These are phyloP conservation scores for Fomitopsis palustris DNA, from an alignment of 1,284 basidiomycete genomes.

Conservation along the genomic window DNA sequence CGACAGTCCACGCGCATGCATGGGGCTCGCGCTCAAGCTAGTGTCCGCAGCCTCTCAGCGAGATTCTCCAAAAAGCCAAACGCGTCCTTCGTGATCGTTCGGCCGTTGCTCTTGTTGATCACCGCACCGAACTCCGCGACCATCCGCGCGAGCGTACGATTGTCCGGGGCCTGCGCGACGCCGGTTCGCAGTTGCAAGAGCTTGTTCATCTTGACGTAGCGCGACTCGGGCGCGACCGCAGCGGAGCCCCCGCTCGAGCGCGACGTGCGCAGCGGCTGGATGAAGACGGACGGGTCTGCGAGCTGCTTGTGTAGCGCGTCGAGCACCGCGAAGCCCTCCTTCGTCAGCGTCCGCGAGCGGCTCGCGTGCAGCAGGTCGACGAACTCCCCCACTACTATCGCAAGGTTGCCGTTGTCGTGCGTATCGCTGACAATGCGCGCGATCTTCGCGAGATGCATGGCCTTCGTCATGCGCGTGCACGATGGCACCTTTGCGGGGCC, in stretches of 20 bases:
- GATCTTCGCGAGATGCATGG: slow-evolving; percentile 46
- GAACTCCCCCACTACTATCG: slow-evolving; percentile 54
- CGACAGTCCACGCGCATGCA: background rate
- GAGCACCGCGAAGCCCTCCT: slow-evolving; percentile 66
- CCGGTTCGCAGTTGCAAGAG: slow-evolving; percentile 52
- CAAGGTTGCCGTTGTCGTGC: slow-evolving; percentile 49
- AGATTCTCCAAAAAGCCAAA: slow-evolving; percentile 65
- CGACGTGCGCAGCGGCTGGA: slow-evolving; percentile 47
- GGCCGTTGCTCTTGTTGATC: slow-evolving; percentile 59
- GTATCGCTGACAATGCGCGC: slow-evolving; percentile 40
- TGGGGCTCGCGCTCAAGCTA: slow-evolving; percentile 5
- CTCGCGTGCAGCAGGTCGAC: slow-evolving; percentile 54
- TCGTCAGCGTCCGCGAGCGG: slow-evolving; percentile 61
- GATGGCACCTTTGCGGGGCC: slow-evolving; percentile 25
- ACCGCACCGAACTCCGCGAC: slow-evolving; percentile 64
- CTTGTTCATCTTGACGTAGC: slow-evolving; percentile 49
- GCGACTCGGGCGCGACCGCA: slow-evolving; percentile 35
- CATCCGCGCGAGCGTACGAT: slow-evolving; percentile 55
- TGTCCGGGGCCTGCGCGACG: slow-evolving; percentile 46
- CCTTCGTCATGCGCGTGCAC: slow-evolving; percentile 44
- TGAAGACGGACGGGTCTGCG: slow-evolving; percentile 57
- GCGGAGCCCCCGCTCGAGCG: slow-evolving; percentile 27
- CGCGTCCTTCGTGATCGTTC: slow-evolving; percentile 74
- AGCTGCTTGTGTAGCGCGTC: slow-evolving; percentile 67
- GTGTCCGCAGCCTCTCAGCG: slow-evolving; percentile 42